These are phyloP conservation scores for Sporothrix pallida DNA, from an alignment of 2,329 filamentous ascomycete species.

Conservation along the genomic window DNA sequence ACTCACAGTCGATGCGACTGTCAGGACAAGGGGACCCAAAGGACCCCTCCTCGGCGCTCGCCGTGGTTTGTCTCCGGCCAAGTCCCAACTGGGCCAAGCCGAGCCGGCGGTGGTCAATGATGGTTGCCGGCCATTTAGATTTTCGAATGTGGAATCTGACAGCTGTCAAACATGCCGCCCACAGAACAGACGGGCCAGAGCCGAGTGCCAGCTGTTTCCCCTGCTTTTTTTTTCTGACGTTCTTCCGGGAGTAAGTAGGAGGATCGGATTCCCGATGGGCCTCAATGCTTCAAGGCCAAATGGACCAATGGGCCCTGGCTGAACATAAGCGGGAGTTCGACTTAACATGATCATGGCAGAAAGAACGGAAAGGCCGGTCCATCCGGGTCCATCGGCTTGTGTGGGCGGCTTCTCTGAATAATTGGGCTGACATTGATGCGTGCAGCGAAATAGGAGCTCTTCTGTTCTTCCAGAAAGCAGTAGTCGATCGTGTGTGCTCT, in stretches of 20 bases:
- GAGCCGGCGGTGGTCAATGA: neutral
- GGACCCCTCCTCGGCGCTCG: neutral
- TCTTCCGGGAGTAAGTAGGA: neutral
- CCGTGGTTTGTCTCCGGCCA: neutral
- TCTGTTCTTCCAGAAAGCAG: neutral
- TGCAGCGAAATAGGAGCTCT: neutral
- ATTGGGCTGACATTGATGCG: neutral
- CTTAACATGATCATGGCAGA: neutral
- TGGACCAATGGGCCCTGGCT: neutral
- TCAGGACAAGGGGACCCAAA: neutral
- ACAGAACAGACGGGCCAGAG: neutral
- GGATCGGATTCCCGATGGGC: neutral
- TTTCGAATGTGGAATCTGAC: neutral
- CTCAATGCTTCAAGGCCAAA: too few species aligned
- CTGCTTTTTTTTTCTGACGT: neutral
- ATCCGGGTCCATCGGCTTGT: slow-evolving; percentile 18
- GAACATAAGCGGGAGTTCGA: slow-evolving; percentile 1
- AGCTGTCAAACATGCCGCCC: neutral
- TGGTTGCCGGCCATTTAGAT: neutral
- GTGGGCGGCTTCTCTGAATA: neutral
- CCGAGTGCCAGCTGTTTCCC: neutral
- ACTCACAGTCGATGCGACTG: too few species aligned
- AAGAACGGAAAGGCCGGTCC: slow-evolving; percentile 15
- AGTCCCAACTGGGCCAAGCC: slow-evolving; percentile 5
- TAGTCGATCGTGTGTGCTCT: neutral